A percentile compares a stretch with the other conserved stretches of the same genome.
phyloP scores from a whole-genome alignment of 768 basidiomycete genomes.

The Tricholoma sp. region DNA sequence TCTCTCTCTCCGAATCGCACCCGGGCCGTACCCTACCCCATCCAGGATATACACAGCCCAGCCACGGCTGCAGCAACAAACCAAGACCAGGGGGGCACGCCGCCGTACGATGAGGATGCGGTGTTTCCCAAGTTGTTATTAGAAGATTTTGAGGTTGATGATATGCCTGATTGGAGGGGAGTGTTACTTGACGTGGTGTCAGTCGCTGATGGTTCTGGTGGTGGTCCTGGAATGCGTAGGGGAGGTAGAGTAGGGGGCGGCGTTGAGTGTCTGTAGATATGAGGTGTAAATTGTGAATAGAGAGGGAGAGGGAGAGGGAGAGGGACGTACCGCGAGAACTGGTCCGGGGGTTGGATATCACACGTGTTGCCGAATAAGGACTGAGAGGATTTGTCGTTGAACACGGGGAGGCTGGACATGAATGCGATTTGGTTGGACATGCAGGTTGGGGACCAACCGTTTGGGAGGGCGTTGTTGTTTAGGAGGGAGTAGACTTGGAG shows the following conservation, averaged over 20 bases:
- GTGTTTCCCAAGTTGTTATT: background rate
- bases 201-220: background rate
- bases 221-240: background rate
- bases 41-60: background rate
- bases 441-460: slow-evolving; percentile 21
- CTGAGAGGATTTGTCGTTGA: slow-evolving; percentile 15
- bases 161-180: background rate
- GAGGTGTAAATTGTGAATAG: background rate
- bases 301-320: background rate
- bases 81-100: background rate
- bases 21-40: too few species aligned
- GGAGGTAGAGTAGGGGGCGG: slow-evolving; percentile 2
- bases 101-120: background rate
- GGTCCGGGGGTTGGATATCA: slow-evolving; percentile 9
- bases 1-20: too few species aligned
- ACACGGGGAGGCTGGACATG: slow-evolving; percentile 18
- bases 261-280: slow-evolving; percentile 5
- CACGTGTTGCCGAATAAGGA: slow-evolving; percentile 27
- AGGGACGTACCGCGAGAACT: slow-evolving; percentile 7
- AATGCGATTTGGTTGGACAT: slow-evolving; percentile 26
- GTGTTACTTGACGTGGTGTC: background rate
- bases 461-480: slow-evolving; percentile 17
- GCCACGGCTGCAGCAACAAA: background rate
- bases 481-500: slow-evolving; percentile 20
- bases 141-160: background rate